phyloP scores from a whole-genome alignment of 2,329 filamentous ascomycete genomes.

The Celoporthe dispersa region DNA sequence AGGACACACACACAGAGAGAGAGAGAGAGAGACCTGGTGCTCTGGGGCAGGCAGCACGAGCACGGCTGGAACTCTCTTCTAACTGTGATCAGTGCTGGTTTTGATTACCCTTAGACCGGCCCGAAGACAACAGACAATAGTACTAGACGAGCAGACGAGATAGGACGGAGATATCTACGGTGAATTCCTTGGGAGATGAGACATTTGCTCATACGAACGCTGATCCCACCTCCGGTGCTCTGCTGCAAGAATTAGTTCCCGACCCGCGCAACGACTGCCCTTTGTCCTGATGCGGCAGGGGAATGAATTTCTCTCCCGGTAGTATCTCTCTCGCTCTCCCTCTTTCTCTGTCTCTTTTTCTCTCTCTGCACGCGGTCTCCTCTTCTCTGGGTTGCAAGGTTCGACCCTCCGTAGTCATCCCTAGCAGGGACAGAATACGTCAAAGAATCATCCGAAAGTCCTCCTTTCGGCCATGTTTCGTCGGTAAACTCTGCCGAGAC shows the following conservation, averaged over 20 bases:
- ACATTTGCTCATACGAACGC: constrained; percentile 16
- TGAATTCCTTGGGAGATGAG: constrained; percentile 21
- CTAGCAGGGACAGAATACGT: background rate
- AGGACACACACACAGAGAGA: no score
- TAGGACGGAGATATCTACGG: constrained; percentile 5
- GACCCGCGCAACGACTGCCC: background rate
- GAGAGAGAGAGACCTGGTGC: background rate
- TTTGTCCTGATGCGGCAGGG: background rate
- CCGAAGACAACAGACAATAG: constrained; percentile 16
- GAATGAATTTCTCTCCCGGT: background rate
- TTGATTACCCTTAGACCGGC: constrained; percentile 12
- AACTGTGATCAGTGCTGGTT: background rate
- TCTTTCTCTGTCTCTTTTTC: background rate
- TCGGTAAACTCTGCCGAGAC: constrained; percentile 24
- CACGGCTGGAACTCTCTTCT: background rate
- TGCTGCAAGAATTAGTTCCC: background rate
- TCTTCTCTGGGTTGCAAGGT: background rate
- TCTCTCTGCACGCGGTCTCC: background rate
- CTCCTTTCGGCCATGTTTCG: constrained; percentile 23
- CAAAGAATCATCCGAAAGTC: background rate
- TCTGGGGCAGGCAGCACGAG: background rate
- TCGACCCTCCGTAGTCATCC: background rate
- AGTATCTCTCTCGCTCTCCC: background rate
- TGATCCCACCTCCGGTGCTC: background rate
- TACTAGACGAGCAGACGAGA: background rate